phyloP scores from a whole-genome alignment of 2,329 filamentous ascomycete genomes.

The Madurella fahalii region DNA sequence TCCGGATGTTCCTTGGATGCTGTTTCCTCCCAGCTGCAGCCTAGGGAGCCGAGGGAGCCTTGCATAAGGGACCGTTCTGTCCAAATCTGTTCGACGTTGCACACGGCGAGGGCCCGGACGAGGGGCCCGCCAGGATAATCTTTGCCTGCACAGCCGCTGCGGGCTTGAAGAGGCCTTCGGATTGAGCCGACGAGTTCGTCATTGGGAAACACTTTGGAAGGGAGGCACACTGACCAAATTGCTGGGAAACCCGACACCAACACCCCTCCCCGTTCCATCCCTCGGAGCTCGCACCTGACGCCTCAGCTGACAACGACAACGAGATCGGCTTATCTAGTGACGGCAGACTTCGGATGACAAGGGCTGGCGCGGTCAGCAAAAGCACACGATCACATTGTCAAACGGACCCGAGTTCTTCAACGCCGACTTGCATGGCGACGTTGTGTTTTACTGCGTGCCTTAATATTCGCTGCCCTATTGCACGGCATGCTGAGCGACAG shows the following conservation, averaged over 20 bases:
- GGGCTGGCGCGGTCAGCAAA: not conserved
- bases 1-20: no score
- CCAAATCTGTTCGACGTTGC: not conserved
- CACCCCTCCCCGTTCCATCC: not conserved
- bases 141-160: slow-evolving; percentile 4
- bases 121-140: not conserved
- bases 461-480: no score
- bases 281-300: slow-evolving; percentile 11
- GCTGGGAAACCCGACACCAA: not conserved
- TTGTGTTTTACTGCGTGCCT: no score
- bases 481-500: no score
- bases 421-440: no score
- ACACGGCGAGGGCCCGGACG: not conserved
- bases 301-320: slow-evolving; percentile 4
- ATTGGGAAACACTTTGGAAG: not conserved
- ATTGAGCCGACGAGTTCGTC: slow-evolving; percentile 7
- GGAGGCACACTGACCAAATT: not conserved
- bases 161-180: slow-evolving; percentile 9
- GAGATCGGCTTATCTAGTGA: not conserved
- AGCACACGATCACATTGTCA: no score
- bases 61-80: not conserved
- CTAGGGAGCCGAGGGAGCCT: not conserved
- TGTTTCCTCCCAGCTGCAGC: no score
- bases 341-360: not conserved
- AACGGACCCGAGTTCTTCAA: no score